Evolutionary conservation across 805 yeast species (phyloP).

Genomic region (Wickerhamiella bombiphila): DNA sequence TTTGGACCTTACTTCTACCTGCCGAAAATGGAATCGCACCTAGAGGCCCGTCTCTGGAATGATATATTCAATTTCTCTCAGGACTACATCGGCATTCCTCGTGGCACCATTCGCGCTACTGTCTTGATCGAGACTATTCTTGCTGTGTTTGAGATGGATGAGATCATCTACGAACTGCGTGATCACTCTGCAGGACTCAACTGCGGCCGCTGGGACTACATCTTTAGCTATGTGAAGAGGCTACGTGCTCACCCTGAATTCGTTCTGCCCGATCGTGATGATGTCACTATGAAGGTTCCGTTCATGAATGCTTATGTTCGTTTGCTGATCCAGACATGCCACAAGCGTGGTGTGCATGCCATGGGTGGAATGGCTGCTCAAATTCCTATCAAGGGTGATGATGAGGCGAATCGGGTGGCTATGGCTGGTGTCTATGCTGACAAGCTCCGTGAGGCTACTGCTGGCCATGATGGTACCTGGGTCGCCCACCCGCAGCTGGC

Average conservation of each 20-base stretch:
- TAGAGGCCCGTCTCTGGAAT: conserved; percentile 65
- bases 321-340: conserved; percentile 52
- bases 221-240: conserved; percentile 53
- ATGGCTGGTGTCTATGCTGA: conserved; percentile 55
- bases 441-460: conserved; percentile 49
- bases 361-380: conserved; percentile 74
- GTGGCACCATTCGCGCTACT: conserved; percentile 60
- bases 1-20: conserved; percentile 59
- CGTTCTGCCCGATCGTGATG: conserved; percentile 53
- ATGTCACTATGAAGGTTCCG: conserved; percentile 54
- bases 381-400: conserved; percentile 55
- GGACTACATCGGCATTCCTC: conserved; percentile 45
- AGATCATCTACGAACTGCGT: conserved; percentile 57
- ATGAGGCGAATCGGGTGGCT: conserved; percentile 44
- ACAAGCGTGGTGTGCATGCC: conserved; percentile 59
- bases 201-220: conserved; percentile 70
- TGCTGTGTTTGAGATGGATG: conserved; percentile 68
- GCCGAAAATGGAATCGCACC: conserved; percentile 65
- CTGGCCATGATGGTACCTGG: conserved; percentile 69
- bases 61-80: conserved; percentile 52
- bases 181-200: conserved; percentile 59
- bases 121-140: conserved; percentile 59
- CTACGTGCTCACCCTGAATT: conserved; percentile 48
- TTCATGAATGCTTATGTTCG: conserved; percentile 56
- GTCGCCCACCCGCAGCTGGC: conserved; percentile 66